Evolutionary conservation across 331 rosid genomes (phyloP).

Genomic region (Rosa hybrid): DNA sequence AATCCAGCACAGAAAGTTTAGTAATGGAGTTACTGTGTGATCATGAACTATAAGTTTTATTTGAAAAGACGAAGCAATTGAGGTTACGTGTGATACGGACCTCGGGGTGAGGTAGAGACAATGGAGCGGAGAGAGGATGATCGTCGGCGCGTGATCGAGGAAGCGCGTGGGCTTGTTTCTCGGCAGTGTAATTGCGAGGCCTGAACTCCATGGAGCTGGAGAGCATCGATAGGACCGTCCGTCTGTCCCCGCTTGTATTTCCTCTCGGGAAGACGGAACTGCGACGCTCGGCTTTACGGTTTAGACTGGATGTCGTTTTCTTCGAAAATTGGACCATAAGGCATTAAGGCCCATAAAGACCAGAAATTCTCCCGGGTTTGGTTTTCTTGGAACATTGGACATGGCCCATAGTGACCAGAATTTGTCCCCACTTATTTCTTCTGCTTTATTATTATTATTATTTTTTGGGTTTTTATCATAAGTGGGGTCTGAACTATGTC

Average conservation of each 20-base stretch:
- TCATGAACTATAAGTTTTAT: not conserved
- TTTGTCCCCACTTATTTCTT: too few relatives aligned
- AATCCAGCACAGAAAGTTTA: not conserved
- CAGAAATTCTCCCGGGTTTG: not conserved
- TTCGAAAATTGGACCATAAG: not conserved
- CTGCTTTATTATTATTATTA: too few relatives aligned
- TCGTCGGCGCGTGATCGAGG: slow-evolving; percentile 50
- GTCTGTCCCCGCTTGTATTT: not conserved
- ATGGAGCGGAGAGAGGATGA: slow-evolving; percentile 59
- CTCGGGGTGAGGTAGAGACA: slow-evolving; percentile 40
- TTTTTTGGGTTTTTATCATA: too few relatives aligned
- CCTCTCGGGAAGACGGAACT: not conserved
- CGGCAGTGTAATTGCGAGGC: slow-evolving; percentile 64
- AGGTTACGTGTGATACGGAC: slow-evolving; percentile 25
- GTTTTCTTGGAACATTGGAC: too few relatives aligned
- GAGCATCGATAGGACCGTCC: slow-evolving; percentile 9
- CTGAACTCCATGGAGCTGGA: slow-evolving; percentile 71
- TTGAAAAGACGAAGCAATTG: not conserved
- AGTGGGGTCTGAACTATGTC: too few relatives aligned
- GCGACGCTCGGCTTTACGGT: not conserved
- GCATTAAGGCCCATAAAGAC: not conserved
- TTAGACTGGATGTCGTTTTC: not conserved
- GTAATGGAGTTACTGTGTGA: not conserved
- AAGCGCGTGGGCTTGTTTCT: slow-evolving; percentile 56
- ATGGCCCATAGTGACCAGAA: too few relatives aligned